phyloP scores from a whole-genome alignment of 768 basidiomycete species.

The Boletales sp. region DNA sequence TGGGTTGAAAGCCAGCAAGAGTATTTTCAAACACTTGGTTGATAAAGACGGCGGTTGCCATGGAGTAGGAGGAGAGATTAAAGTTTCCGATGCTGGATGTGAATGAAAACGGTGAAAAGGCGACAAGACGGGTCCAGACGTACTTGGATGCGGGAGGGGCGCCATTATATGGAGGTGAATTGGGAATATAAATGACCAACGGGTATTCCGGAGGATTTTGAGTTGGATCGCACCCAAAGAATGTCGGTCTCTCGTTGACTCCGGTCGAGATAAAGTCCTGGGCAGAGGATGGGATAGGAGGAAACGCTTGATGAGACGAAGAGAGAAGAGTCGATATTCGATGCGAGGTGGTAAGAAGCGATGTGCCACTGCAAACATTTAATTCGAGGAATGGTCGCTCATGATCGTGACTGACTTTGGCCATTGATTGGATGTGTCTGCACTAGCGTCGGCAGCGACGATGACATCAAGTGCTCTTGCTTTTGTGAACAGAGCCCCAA shows the following conservation, averaged over 20 bases:
- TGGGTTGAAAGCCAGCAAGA: constrained; percentile 57
- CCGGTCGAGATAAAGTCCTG: constrained; percentile 56
- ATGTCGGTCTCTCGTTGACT: constrained; percentile 65
- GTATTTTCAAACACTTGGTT: constrained; percentile 56
- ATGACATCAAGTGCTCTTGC: constrained; percentile 69
- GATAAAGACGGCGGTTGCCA: constrained; percentile 55
- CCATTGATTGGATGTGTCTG: constrained; percentile 58
- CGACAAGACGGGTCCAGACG: neutral
- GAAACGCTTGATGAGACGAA: constrained; percentile 56
- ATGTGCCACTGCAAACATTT: constrained; percentile 44
- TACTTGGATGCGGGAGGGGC: constrained; percentile 65
- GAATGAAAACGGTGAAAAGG: constrained; percentile 2
- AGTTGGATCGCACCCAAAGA: constrained; percentile 72
- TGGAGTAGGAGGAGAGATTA: constrained; percentile 53
- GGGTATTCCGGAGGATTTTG: constrained; percentile 54
- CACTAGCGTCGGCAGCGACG: constrained; percentile 67
- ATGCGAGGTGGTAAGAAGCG: constrained; percentile 41
- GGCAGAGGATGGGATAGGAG: constrained; percentile 53
- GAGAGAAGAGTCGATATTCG: constrained; percentile 44
- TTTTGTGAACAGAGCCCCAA: constrained; percentile 67
- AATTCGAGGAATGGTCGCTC: neutral
- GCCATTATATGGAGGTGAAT: constrained; percentile 65
- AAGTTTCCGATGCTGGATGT: constrained; percentile 50
- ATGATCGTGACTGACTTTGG: constrained; percentile 50
- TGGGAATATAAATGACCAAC: constrained; percentile 72